phyloP scores from a whole-genome alignment of 768 basidiomycete species.

The Psilocybe tampanensis region DNA sequence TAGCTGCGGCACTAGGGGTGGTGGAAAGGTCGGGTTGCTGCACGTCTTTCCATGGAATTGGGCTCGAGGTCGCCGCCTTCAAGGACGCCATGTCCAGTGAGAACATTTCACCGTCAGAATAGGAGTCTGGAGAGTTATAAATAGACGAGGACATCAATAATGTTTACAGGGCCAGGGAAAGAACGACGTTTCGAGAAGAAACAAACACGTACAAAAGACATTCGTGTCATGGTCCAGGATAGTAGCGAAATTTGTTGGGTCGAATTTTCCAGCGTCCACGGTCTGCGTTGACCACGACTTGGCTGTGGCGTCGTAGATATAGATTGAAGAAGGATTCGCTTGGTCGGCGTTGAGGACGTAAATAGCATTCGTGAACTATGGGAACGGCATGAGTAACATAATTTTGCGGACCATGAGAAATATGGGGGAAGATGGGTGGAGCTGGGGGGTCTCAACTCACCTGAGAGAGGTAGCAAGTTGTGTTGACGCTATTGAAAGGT shows the following conservation, averaged over 20 bases:
- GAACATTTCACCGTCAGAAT: conserved; percentile 66
- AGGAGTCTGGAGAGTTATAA: conserved; percentile 51
- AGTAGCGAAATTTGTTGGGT: conserved; percentile 64
- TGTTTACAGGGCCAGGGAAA: neutral
- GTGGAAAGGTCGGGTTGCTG: conserved; percentile 51
- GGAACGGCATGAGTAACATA: neutral
- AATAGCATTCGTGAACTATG: conserved; percentile 80
- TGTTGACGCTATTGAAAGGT: conserved; percentile 63
- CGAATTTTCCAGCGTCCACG: conserved; percentile 53
- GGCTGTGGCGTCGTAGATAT: conserved; percentile 78
- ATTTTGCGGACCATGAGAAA: no score
- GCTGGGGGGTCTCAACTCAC: conserved; percentile 30
- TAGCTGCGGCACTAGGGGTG: conserved; percentile 12
- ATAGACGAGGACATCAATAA: neutral
- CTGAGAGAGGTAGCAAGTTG: conserved; percentile 76
- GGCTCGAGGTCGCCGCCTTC: conserved; percentile 56
- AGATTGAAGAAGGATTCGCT: conserved; percentile 65
- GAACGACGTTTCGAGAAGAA: neutral
- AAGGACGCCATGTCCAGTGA: conserved; percentile 71
- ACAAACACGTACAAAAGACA: conserved; percentile 65
- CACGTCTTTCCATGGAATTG: conserved; percentile 68
- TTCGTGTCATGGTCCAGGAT: conserved; percentile 96
- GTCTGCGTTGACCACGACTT: conserved; percentile 82
- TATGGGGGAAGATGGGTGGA: neutral
- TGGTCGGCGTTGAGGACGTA: conserved; percentile 83